These are phyloP conservation scores for Aspergillus sclerotioniger DNA, from an alignment of 495 filamentous ascomycete species.

Conservation along the genomic window DNA sequence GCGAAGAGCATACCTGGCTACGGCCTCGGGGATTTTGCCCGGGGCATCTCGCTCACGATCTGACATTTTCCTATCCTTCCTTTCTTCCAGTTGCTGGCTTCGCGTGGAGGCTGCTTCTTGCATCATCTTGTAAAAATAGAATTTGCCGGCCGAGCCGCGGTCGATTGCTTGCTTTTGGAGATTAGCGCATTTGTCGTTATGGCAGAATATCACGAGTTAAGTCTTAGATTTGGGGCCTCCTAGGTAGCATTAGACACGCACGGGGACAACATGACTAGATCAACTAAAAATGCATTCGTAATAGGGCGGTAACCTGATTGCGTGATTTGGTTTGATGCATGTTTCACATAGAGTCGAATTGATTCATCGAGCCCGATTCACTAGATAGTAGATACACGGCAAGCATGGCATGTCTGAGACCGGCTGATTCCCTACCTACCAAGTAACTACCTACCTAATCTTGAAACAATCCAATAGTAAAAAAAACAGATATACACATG, in stretches of 20 bases:
- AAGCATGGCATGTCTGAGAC: not conserved
- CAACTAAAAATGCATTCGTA: not conserved
- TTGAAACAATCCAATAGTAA: too few species aligned
- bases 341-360: slow-evolving; percentile 7
- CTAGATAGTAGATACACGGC: too few species aligned
- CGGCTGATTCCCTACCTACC: too few species aligned
- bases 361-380: too few species aligned
- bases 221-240: slow-evolving; percentile 16
- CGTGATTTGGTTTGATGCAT: slow-evolving; percentile 4
- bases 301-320: not conserved
- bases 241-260: slow-evolving; percentile 5
- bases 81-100: not conserved
- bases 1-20: slow-evolving; percentile 16
- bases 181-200: slow-evolving; percentile 43
- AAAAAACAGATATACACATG: too few species aligned
- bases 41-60: slow-evolving; percentile 2
- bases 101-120: slow-evolving; percentile 20
- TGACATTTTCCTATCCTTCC: not conserved
- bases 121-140: slow-evolving; percentile 48
- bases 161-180: slow-evolving; percentile 31
- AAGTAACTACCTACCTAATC: too few species aligned
- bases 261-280: slow-evolving; percentile 8
- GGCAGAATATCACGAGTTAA: slow-evolving; percentile 43
- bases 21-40: not conserved
- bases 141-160: slow-evolving; percentile 29